These are phyloP conservation scores for Gaeumannomyces tritici DNA, from an alignment of 2,329 filamentous ascomycete species.

Conservation along the genomic window DNA sequence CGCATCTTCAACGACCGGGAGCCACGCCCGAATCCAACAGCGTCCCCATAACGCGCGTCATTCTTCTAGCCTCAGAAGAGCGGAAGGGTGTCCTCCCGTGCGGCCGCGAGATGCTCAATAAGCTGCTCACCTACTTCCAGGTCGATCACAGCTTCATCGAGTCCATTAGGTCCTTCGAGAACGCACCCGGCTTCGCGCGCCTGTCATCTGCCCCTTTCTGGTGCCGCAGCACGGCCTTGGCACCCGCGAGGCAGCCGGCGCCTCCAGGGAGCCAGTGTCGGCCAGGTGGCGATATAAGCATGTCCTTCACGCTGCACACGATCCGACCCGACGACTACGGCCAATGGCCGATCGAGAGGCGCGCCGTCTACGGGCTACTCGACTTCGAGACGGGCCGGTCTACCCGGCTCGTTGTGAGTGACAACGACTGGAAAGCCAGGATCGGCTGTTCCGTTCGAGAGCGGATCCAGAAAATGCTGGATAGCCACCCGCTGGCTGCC, in stretches of 20 bases:
- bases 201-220: not conserved
- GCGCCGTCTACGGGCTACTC: not conserved
- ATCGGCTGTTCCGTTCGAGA: not conserved
- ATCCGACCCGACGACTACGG: not conserved
- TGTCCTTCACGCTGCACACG: not conserved
- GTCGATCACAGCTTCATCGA: not conserved
- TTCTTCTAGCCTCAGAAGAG: not conserved
- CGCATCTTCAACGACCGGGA: not conserved
- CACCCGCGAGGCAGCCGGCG: not conserved
- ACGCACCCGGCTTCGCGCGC: no score
- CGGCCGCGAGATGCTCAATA: not conserved
- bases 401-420: not conserved
- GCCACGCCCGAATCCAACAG: not conserved
- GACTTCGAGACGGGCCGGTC: not conserved
- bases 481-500: not conserved
- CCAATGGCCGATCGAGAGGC: not conserved
- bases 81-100: not conserved
- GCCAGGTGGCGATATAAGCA: not conserved
- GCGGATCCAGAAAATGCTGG: not conserved
- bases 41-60: not conserved
- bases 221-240: not conserved
- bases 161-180: not conserved
- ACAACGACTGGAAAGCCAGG: not conserved
- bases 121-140: not conserved
- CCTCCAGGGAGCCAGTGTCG: not conserved